A percentile compares a stretch with the other conserved stretches of the same genome.
Conservation (phyloP, 73 alveolate species). For the Tetrahymena malaccensis region DNA sequence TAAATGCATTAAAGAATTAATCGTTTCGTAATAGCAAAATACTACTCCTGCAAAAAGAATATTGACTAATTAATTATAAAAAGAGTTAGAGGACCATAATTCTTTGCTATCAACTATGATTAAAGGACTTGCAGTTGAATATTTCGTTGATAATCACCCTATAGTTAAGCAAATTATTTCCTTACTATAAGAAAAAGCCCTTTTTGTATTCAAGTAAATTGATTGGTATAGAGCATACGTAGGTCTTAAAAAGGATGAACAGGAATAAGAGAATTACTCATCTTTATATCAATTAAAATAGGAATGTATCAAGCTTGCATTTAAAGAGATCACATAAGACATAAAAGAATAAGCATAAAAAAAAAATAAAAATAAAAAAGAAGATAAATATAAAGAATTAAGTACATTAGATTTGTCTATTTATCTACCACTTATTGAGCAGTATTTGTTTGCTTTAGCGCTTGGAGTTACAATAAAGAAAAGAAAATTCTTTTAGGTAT, state of each 20-base stretch:
- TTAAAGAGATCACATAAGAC: background rate
- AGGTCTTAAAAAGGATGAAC: background rate
- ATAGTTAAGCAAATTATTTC: too few relatives aligned
- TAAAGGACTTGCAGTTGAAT: background rate
- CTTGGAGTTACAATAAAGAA: background rate
- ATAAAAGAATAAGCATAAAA: too few relatives aligned
- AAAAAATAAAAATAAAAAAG: background rate
- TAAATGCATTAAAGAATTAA: too few relatives aligned
- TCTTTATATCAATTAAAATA: background rate
- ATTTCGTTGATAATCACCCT: background rate
- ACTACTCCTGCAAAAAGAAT: background rate
- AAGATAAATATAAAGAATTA: background rate
- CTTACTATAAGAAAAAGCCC: background rate
- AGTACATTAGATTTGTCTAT: background rate
- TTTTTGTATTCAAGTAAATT: too few relatives aligned
- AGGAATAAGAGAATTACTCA: background rate
- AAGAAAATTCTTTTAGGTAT: background rate
- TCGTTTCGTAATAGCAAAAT: too few relatives aligned
- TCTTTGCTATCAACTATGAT: background rate
- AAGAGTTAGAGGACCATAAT: too few relatives aligned
- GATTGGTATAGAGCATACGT: background rate
- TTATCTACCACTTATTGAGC: background rate
- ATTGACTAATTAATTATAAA: background rate
- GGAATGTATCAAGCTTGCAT: background rate
- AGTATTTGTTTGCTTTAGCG: background rate